Evolutionary conservation across 2,329 filamentous ascomycete species (phyloP).

Genomic region (Monosporascus sp.): DNA sequence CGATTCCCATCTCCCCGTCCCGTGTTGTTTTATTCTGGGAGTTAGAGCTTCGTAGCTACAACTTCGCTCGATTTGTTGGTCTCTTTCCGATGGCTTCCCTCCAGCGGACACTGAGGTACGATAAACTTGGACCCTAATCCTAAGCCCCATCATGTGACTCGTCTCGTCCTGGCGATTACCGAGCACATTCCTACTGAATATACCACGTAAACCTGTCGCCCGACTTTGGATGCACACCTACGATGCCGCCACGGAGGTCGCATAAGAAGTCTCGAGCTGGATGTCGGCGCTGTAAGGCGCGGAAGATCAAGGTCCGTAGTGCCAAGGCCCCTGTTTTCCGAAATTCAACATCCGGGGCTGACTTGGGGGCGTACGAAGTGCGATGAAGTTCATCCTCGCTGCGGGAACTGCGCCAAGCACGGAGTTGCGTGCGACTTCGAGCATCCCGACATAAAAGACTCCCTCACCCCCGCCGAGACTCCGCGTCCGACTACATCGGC

Average conservation of each 20-base stretch:
- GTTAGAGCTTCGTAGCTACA: neutral
- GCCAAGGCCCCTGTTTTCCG: neutral
- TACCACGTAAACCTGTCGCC: neutral
- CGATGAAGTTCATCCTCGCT: constrained; percentile 60
- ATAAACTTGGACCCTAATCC: neutral
- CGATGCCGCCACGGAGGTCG: constrained; percentile 60
- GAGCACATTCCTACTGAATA: neutral
- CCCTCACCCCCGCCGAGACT: constrained; percentile 36
- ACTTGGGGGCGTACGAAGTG: constrained; percentile 37
- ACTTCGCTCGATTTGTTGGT: neutral
- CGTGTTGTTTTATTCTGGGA: too few relatives aligned
- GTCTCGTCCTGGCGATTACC: neutral
- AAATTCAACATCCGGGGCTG: neutral
- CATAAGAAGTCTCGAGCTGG: constrained; percentile 67
- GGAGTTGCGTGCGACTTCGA: constrained; percentile 63
- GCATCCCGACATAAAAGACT: constrained; percentile 41
- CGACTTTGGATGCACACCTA: constrained; percentile 4
- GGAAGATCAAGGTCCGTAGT: constrained; percentile 61
- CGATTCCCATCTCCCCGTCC: too few relatives aligned
- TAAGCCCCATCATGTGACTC: neutral
- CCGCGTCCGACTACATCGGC: constrained; percentile 24
- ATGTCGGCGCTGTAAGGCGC: constrained; percentile 59
- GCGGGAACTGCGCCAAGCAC: constrained; percentile 63
- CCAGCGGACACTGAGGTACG: neutral
- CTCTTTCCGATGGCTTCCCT: neutral